A percentile compares a stretch with the other conserved stretches of the same genome.
Evolutionary conservation across 2,329 filamentous ascomycete genomes (phyloP).

Genomic region (Microdochium bolleyi): DNA sequence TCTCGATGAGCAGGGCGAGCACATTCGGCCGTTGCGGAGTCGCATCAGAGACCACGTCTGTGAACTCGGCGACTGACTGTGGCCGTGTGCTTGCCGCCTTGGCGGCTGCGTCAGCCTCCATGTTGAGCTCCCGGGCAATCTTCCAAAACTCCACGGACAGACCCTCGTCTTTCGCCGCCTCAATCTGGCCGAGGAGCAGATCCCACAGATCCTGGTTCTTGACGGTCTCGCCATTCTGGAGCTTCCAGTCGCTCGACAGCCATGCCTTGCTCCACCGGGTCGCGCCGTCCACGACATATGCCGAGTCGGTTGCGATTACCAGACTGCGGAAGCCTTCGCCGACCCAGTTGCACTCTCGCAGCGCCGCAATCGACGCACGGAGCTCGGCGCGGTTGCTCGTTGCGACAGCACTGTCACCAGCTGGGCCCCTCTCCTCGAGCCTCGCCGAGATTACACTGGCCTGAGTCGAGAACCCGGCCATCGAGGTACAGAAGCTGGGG

Average conservation of each 20-base stretch:
- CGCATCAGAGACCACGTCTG: not conserved
- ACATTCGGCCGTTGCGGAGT: not conserved
- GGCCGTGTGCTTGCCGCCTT: not conserved
- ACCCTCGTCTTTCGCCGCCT: constrained; percentile 13
- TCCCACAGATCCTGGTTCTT: constrained; percentile 45
- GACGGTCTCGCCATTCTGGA: constrained; percentile 19
- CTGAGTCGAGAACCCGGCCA: not conserved
- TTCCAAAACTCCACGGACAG: constrained; percentile 34
- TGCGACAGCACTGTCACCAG: constrained; percentile 19
- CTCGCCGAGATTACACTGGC: constrained; percentile 11
- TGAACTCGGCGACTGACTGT: not conserved
- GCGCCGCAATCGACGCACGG: constrained; percentile 39
- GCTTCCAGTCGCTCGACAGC: constrained; percentile 36
- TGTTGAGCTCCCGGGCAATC: constrained; percentile 32
- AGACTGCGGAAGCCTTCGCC: constrained; percentile 28
- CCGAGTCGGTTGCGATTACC: constrained; percentile 44
- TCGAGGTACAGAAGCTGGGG: not conserved
- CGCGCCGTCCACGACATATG: constrained; percentile 36
- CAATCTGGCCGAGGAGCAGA: constrained; percentile 28
- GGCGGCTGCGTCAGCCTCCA: constrained; percentile 23
- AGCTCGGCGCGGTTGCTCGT: constrained; percentile 45
- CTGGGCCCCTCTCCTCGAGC: constrained; percentile 30
- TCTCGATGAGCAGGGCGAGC: not conserved
- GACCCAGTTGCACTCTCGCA: constrained; percentile 31
- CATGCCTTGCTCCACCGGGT: constrained; percentile 32